phyloP scores from a whole-genome alignment of 106 monocot species.

The Dendrobium huoshanense region DNA sequence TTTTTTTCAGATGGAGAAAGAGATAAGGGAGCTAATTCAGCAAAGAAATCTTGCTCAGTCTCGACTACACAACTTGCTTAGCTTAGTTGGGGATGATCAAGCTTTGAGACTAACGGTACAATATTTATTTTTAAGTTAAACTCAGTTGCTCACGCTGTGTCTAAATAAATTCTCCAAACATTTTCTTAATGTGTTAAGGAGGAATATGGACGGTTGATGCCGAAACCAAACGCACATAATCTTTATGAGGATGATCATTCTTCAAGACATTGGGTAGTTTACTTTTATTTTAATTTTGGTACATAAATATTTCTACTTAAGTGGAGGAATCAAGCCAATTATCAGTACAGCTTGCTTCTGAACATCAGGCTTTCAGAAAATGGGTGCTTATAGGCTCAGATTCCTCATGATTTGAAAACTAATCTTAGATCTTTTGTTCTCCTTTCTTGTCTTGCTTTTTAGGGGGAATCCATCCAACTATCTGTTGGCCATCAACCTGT shows the following conservation, averaged over 20 bases:
- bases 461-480: slow-evolving; percentile 29
- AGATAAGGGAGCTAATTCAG: slow-evolving; percentile 70
- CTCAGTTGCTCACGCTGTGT: background rate
- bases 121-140: background rate
- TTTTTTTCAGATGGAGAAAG: slow-evolving; percentile 68
- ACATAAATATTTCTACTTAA: background rate
- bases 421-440: slow-evolving; percentile 3
- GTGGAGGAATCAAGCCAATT: slow-evolving; percentile 2
- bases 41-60: slow-evolving; percentile 84
- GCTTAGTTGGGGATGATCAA: slow-evolving; percentile 37
- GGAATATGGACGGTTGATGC: background rate
- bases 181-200: background rate
- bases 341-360: background rate
- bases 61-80: slow-evolving; percentile 70
- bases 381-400: slow-evolving; percentile 22
- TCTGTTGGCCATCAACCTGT: slow-evolving; percentile 15
- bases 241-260: background rate
- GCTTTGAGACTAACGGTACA: slow-evolving; percentile 53
- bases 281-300: background rate
- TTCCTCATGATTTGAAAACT: background rate
- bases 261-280: slow-evolving; percentile 5
- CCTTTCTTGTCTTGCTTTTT: background rate
- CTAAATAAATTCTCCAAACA: background rate
- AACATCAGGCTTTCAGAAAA: slow-evolving; percentile 28
- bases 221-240: background rate